These are phyloP conservation scores for Euphorbia pulcherrima DNA, from an alignment of 345 rosid species.

Conservation along the genomic window DNA sequence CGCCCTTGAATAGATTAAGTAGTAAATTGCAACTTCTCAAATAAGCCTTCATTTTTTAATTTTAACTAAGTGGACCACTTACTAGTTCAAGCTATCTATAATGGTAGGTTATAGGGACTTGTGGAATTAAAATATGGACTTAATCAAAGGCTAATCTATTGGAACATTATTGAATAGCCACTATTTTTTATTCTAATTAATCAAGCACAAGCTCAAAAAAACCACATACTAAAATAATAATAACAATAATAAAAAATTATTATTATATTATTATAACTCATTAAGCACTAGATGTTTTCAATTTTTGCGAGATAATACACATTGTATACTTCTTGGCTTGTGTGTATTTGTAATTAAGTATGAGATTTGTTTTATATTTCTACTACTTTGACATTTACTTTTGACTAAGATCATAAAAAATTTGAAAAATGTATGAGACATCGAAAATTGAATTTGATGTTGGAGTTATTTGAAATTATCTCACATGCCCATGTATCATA, in stretches of 20 bases:
- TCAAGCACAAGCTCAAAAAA: neutral
- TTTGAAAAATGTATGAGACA: no score
- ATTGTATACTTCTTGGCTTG: no score
- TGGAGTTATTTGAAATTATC: no score
- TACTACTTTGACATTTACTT: no score
- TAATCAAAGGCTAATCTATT: neutral
- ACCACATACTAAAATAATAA: neutral
- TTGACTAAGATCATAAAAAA: no score
- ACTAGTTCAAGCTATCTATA: neutral
- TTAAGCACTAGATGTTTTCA: no score
- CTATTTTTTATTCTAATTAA: neutral
- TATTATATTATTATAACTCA: neutral
- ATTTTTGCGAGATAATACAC: no score
- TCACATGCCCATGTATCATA: no score
- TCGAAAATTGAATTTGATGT: no score
- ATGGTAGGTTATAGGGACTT: slow-evolving; percentile 1
- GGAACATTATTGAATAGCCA: neutral
- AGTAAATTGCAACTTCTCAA: neutral
- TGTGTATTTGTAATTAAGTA: no score
- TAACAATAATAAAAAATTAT: no score
- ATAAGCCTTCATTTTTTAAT: neutral
- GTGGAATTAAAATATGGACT: neutral
- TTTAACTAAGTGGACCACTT: neutral
- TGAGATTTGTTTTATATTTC: no score
- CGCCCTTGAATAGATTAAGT: neutral